A percentile compares a stretch with the other conserved stretches of the same genome.
Evolutionary conservation across 108 stramenopile genomes (phyloP).

Genomic region (Nitzschia inconspicua): DNA sequence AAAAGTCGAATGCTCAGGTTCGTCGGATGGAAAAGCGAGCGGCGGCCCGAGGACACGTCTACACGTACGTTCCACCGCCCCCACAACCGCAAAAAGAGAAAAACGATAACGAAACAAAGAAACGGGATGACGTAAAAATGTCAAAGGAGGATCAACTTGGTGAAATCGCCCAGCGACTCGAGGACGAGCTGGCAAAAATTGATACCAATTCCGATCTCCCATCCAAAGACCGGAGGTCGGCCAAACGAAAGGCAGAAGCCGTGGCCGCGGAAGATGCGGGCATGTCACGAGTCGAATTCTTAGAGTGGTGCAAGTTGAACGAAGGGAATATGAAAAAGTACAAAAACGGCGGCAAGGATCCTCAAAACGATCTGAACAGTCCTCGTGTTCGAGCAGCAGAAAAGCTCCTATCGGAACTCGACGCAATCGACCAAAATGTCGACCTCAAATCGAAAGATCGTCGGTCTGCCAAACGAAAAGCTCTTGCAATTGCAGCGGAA

Average conservation of each 20-base stretch:
- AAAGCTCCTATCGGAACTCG: conserved; percentile 47
- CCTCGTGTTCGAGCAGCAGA: conserved; percentile 58
- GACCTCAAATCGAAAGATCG: conserved; percentile 73
- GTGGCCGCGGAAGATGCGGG: conserved; percentile 61
- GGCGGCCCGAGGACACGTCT: conserved; percentile 63
- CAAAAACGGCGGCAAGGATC: background rate
- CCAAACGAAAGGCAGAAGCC: conserved; percentile 73
- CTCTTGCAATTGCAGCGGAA: conserved; percentile 75
- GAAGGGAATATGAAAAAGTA: conserved; percentile 1
- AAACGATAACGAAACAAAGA: conserved; percentile 17
- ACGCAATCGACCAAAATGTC: conserved; percentile 41
- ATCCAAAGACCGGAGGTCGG: conserved; percentile 70
- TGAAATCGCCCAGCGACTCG: conserved; percentile 26
- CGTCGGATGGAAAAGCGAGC: conserved; percentile 74
- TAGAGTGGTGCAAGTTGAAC: conserved; percentile 31
- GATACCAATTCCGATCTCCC: conserved; percentile 40
- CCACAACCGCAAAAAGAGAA: conserved; percentile 6
- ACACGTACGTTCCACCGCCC: conserved; percentile 15
- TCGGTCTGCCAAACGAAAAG: conserved; percentile 76
- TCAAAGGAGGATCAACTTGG: conserved; percentile 3
- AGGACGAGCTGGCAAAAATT: conserved; percentile 38
- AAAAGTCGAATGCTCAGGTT: conserved; percentile 77
- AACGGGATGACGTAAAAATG: conserved; percentile 11
- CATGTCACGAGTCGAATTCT: conserved; percentile 27
- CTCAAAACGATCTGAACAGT: conserved; percentile 8